Base-by-base conservation (phyloP, 225 moss, liverwort and hornwort genomes). In the Ulota crispa region DNA sequence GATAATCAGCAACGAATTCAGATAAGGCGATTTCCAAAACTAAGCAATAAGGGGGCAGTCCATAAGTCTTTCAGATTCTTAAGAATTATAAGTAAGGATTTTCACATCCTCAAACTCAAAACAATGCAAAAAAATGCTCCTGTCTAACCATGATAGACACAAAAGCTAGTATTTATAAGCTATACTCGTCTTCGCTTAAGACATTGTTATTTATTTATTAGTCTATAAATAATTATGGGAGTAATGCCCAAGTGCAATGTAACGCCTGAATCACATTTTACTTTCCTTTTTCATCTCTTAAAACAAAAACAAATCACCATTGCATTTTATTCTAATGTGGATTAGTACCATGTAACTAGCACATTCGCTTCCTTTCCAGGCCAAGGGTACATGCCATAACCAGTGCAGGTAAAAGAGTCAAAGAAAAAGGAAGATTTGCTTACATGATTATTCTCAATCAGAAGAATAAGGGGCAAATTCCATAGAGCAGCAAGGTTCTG, bases 381-480 rank as follows among this genome's bases (percentile, higher is more conserved):
- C 42, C 32, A 66, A 53, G 26, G 0, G 7, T 20, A 8, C 11
- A 30, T 57, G 2, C n/a, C n/a, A 30, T 6, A 2, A 66, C 1
- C 15, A 65, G 12, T 57, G 13, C 39, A 61, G 30, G 13, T 4
- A 41, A 77, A 66, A 27, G 43, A 54, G 56, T 9, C 1, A 19
- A 42, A 68, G 26, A 60, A 59, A 27, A 4, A 68, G 39, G 69
- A 27, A 30, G 26, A 26, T 26, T 36, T 34, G 37, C 93, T 88
- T 79, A 99, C 99, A 89, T 99, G 99, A 73, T 99, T 99, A 83
- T 99, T 99, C 85, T 99, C 99, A 32, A 96, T 92, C 43, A 99
- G 72, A 81, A 96, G 84, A 72, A 99, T 99, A 27, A 99, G 87
- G 31, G 99, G 99, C 79, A 99, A 77, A 30, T 87, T 42, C 99